phyloP scores from a whole-genome alignment of 306 rosid species.

The Lathyrus oleraceus region DNA sequence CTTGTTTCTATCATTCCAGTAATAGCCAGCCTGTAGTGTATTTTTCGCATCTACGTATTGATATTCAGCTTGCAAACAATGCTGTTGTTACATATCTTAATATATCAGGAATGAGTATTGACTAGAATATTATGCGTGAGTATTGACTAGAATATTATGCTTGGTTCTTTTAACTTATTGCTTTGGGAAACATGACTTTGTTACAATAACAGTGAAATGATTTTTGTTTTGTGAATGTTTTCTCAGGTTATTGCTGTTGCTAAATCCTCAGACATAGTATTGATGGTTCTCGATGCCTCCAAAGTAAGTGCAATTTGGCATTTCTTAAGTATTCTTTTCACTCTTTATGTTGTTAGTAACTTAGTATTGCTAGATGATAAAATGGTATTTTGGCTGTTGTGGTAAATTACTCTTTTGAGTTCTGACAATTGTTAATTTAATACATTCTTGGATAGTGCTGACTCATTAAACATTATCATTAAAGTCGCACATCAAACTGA shows the following conservation, averaged over 20 bases:
- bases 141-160: not conserved
- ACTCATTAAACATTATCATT: not conserved
- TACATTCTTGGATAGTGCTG: not conserved
- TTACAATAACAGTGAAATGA: constrained; percentile 27
- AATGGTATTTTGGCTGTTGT: constrained; percentile 3
- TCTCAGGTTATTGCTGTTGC: constrained; percentile 98
- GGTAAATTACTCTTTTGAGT: constrained; percentile 1
- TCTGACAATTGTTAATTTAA: not conserved
- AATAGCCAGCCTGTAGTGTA: not conserved
- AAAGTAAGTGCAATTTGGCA: constrained; percentile 59
- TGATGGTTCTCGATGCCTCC: constrained; percentile 98
- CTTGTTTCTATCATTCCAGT: constrained; percentile 23
- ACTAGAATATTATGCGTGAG: no score
- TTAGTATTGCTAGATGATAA: constrained; percentile 31
- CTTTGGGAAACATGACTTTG: constrained; percentile 27
- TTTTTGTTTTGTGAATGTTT: constrained; percentile 32
- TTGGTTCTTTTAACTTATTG: constrained; percentile 19
- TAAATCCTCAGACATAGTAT: constrained; percentile 95
- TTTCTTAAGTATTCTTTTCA: constrained; percentile 6
- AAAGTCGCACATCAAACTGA: constrained; percentile 23
- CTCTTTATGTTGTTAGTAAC: constrained; percentile 14
- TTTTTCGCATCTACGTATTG: not conserved
- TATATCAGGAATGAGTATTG: not conserved
- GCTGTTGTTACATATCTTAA: not conserved
- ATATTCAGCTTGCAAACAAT: constrained; percentile 24